Percentiles rank a stretch among this genome's conserved stretches.
These are phyloP conservation scores for Mortierella sp. DNA, from an alignment of 371 early-diverging fungal genomes.

Conservation along the genomic window DNA sequence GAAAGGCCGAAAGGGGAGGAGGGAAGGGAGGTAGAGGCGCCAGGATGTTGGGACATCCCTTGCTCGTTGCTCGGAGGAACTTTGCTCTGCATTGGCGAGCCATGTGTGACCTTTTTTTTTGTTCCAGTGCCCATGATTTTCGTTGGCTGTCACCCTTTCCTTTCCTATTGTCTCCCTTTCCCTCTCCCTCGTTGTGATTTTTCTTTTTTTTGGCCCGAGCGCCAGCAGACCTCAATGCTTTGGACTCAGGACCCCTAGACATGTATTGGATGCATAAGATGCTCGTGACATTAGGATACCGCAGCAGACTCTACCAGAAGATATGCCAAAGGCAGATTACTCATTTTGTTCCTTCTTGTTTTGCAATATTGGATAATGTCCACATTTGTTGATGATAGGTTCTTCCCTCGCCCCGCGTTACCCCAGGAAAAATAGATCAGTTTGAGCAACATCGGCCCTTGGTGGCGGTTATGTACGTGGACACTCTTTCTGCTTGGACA, in stretches of 20 bases:
- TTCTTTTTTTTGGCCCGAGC: not conserved
- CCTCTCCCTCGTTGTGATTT: not conserved
- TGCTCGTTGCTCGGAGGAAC: too few relatives aligned
- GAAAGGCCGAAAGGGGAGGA: constrained; percentile 6
- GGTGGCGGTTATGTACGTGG: constrained; percentile 63
- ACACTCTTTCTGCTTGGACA: not conserved
- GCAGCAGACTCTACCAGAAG: not conserved
- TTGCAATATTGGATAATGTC: too few relatives aligned
- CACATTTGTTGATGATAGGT: constrained; percentile 22
- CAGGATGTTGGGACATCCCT: constrained; percentile 1
- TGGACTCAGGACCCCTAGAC: too few relatives aligned
- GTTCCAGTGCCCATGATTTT: too few relatives aligned
- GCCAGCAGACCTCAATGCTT: not conserved
- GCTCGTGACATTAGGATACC: too few relatives aligned
- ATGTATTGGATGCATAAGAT: too few relatives aligned
- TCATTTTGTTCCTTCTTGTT: not conserved
- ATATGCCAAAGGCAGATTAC: not conserved
- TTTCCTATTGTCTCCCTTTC: not conserved
- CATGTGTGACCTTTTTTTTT: too few relatives aligned
- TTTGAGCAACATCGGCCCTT: constrained; percentile 56
- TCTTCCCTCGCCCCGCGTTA: constrained; percentile 32
- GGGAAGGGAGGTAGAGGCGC: too few relatives aligned
- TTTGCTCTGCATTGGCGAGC: too few relatives aligned
- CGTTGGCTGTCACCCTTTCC: not conserved
- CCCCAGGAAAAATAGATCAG: constrained; percentile 31